phyloP scores from a whole-genome alignment of 2,329 filamentous ascomycete species.

The Penicillium vulpinum region DNA sequence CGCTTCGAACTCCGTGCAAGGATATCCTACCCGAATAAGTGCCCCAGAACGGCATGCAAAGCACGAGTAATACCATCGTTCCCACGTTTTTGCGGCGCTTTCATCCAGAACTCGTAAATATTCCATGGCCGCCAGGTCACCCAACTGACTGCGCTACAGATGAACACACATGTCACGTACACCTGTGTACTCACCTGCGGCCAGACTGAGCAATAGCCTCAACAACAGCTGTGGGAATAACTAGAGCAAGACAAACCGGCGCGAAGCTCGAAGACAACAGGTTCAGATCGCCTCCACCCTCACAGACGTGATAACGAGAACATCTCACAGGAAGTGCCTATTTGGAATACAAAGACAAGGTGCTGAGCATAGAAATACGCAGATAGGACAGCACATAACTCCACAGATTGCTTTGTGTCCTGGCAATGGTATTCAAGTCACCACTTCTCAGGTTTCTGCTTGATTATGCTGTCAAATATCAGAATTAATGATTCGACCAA shows the following conservation, averaged over 20 bases:
- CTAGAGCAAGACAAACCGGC: not conserved
- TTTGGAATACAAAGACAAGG: not conserved
- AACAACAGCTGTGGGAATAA: not conserved
- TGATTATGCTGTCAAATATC: not conserved
- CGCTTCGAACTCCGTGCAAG: no score
- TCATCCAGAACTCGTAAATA: not conserved
- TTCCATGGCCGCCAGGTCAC: not conserved
- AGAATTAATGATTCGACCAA: not conserved
- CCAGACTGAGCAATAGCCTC: not conserved
- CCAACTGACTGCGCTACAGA: not conserved
- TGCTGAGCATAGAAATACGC: not conserved
- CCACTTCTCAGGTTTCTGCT: no score
- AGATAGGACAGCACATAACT: not conserved
- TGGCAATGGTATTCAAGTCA: not conserved
- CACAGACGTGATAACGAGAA: not conserved
- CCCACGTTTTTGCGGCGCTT: not conserved
- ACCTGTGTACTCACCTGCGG: not conserved
- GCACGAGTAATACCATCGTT: not conserved
- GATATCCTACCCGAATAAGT: not conserved
- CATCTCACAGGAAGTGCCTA: not conserved
- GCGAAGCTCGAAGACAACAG: not conserved
- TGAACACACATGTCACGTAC: not conserved
- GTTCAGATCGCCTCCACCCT: no score
- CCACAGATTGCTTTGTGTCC: not conserved
- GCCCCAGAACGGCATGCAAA: not conserved